Percentiles rank a stretch among this genome's conserved stretches.
Conservation (phyloP, 345 rosid genomes). For the Eucalyptus pauciflora region DNA sequence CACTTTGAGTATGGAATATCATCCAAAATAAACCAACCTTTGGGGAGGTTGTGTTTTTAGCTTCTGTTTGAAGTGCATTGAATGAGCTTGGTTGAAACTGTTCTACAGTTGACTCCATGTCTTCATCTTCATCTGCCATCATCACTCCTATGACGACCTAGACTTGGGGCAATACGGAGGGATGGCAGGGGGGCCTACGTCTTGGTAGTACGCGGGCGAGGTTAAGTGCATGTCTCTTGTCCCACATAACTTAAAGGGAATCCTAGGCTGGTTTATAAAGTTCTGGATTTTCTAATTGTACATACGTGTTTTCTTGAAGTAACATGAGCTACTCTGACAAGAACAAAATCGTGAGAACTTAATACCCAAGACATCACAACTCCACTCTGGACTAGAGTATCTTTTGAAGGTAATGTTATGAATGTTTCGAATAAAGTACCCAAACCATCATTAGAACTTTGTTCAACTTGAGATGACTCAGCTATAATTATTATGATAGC, state of each 20-base stretch:
- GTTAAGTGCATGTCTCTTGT: too few relatives aligned
- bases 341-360: fast-evolving
- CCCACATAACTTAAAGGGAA: fast-evolving
- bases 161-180: too few relatives aligned
- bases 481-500: background rate
- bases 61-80: background rate
- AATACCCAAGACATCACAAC: too few relatives aligned
- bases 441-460: too few relatives aligned
- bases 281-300: too few relatives aligned
- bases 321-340: fast-evolving
- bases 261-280: fast-evolving
- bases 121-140: background rate
- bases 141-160: too few relatives aligned
- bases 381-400: fast-evolving
- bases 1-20: background rate
- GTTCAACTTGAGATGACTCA: too few relatives aligned
- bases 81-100: background rate
- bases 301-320: fast-evolving
- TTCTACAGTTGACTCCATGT: background rate
- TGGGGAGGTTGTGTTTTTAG: background rate
- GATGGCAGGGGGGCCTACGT: too few relatives aligned
- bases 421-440: too few relatives aligned
- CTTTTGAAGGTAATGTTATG: background rate
- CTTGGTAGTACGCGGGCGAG: fast-evolving
- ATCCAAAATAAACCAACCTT: background rate